Conservation (phyloP, 2,329 filamentous ascomycete genomes). For the Plectosphaerella cucumerina region DNA sequence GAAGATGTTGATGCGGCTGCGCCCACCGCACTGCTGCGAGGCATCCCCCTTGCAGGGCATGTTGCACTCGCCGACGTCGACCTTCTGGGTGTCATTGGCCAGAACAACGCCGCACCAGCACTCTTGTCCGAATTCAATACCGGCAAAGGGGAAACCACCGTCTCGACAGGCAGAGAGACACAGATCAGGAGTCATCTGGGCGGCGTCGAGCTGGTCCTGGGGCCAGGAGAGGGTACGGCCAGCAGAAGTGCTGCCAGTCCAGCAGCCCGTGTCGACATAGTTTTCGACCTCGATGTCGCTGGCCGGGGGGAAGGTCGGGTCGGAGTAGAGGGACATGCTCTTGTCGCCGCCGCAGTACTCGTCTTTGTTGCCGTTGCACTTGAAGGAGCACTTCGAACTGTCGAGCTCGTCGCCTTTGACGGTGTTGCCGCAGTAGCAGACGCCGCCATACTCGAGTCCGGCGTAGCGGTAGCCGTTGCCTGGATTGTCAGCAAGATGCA, state of each 20-base stretch:
- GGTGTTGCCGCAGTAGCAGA: constrained; percentile 49
- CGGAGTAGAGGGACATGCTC: constrained; percentile 43
- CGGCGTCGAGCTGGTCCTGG: constrained; percentile 28
- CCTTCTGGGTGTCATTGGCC: constrained; percentile 38
- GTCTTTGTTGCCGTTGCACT: constrained; percentile 42
- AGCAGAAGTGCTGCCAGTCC: constrained; percentile 36
- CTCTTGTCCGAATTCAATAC: constrained; percentile 37
- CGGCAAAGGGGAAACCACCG: constrained; percentile 43
- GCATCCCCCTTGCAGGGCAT: constrained; percentile 47
- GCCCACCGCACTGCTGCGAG: constrained; percentile 37
- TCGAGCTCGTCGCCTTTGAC: constrained; percentile 47
- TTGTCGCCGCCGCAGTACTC: constrained; percentile 43
- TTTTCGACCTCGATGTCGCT: constrained; percentile 41
- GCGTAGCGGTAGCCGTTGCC: constrained; percentile 47
- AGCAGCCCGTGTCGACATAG: constrained; percentile 62
- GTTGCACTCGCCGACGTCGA: constrained; percentile 36
- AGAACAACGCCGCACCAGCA: constrained; percentile 47
- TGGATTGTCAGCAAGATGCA: constrained; percentile 10
- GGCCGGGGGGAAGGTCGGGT: constrained; percentile 40
- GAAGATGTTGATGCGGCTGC: constrained; percentile 37
- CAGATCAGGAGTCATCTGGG: constrained; percentile 33
- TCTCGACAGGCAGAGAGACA: constrained; percentile 39
- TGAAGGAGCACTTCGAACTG: constrained; percentile 52
- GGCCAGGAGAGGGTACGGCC: constrained; percentile 42
- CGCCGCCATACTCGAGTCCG: constrained; percentile 46